Conservation (phyloP, 202 grass and related monocot species). For the Eragrostis tef region DNA sequence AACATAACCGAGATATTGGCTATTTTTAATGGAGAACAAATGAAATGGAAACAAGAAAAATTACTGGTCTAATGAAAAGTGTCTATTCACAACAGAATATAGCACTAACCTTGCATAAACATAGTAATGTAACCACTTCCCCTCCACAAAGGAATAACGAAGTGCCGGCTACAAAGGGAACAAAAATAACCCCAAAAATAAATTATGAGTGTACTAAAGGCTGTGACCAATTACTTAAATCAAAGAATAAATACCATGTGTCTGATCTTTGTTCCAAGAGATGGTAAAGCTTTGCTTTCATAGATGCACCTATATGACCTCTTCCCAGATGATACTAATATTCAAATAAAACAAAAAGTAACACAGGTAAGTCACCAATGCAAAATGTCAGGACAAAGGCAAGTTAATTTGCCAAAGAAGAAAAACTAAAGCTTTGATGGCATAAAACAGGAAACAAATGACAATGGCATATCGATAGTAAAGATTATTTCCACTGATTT, state of each 20-base stretch:
- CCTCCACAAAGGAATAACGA: constrained; percentile 95
- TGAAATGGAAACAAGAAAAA: not conserved
- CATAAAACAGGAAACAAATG: not conserved
- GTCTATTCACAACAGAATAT: constrained; percentile 18
- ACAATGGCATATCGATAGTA: not conserved
- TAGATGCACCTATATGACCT: constrained; percentile 84
- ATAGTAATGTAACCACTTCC: constrained; percentile 90
- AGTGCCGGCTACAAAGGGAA: constrained; percentile 63
- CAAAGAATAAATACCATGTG: constrained; percentile 63
- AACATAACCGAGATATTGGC: not conserved
- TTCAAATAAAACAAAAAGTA: constrained; percentile 42
- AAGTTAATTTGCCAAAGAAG: constrained; percentile 2
- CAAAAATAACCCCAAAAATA: constrained; percentile 33
- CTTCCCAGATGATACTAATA: constrained; percentile 94
- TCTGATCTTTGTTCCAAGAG: constrained; percentile 84
- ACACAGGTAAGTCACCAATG: not conserved
- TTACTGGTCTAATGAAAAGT: constrained; percentile 1
- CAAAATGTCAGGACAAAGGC: constrained; percentile 14
- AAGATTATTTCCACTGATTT: not conserved
- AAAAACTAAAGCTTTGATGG: constrained; percentile 19
- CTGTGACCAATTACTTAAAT: constrained; percentile 28
- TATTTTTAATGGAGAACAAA: not conserved
- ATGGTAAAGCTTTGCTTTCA: constrained; percentile 84
- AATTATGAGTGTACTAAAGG: constrained; percentile 41
- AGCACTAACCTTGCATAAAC: constrained; percentile 86